A percentile compares a stretch with the other conserved stretches of the same genome.
Conservation (phyloP, 495 filamentous ascomycete genomes). For the Sordaria brevicollis region DNA sequence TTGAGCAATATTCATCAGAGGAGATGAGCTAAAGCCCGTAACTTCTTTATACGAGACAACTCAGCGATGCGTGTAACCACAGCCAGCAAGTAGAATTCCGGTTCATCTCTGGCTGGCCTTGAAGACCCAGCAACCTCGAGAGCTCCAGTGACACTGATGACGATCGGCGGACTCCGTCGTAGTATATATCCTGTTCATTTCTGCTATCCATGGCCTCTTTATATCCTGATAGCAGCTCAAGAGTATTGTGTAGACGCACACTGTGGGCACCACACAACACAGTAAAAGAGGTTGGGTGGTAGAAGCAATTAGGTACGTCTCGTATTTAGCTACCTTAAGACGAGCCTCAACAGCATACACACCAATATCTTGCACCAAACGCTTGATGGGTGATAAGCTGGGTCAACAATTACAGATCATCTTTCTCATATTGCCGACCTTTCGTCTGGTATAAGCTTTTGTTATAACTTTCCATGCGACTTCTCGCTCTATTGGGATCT, state of each 20-base stretch:
- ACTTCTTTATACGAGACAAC: not conserved
- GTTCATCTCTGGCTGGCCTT: not conserved
- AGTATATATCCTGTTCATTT: not conserved
- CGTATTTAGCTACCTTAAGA: not conserved
- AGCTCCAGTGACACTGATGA: not conserved
- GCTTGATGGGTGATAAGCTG: not conserved
- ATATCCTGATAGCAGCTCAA: not conserved
- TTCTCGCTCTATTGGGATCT: not conserved
- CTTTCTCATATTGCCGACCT: not conserved
- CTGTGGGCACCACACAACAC: not conserved
- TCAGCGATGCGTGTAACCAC: not conserved
- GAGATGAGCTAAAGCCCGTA: no score
- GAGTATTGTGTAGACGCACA: not conserved
- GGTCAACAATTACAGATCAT: not conserved
- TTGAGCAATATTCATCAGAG: no score
- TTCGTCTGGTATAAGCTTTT: not conserved
- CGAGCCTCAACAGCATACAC: not conserved
- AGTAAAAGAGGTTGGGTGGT: not conserved
- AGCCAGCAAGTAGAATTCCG: not conserved
- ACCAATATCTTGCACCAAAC: not conserved
- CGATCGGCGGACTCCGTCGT: not conserved
- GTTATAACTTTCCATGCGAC: not conserved
- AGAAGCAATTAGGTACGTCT: not conserved
- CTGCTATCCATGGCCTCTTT: not conserved
- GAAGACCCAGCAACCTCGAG: not conserved